Evolutionary conservation across 192 early-diverging fungal species (phyloP).

Genomic region (Coemansia sp.): DNA sequence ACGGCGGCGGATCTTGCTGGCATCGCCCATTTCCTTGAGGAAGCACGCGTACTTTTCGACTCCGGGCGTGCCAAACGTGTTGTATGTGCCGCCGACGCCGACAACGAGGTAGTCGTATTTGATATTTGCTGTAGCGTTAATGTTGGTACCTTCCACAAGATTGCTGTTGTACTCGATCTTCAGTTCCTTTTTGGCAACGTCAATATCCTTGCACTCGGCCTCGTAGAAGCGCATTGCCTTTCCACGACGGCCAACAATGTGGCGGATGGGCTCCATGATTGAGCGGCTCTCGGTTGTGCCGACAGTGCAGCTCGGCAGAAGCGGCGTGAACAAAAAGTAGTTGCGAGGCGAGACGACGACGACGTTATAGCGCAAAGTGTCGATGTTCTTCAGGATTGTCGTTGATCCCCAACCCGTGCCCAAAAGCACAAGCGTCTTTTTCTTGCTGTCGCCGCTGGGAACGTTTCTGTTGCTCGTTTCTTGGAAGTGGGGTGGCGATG

Average conservation of each 20-base stretch:
- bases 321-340: slow-evolving; percentile 85
- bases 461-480: not conserved
- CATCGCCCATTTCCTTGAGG: slow-evolving; percentile 83
- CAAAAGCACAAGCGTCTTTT: slow-evolving; percentile 46
- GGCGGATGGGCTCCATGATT: slow-evolving; percentile 80
- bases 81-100: slow-evolving; percentile 73
- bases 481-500: not conserved
- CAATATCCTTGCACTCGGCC: slow-evolving; percentile 85
- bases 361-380: slow-evolving; percentile 67
- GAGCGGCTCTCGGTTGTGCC: slow-evolving; percentile 86
- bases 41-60: slow-evolving; percentile 83
- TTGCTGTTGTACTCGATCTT: slow-evolving; percentile 67
- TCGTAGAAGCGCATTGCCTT: slow-evolving; percentile 76
- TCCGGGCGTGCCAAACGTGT: slow-evolving; percentile 83
- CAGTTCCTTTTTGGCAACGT: slow-evolving; percentile 73
- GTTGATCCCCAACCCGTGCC: slow-evolving; percentile 64
- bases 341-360: slow-evolving; percentile 80
- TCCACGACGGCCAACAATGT: slow-evolving; percentile 76
- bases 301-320: slow-evolving; percentile 81
- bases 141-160: slow-evolving; percentile 55
- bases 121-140: slow-evolving; percentile 34
- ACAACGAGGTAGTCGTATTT: slow-evolving; percentile 83
- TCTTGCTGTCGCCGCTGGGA: slow-evolving; percentile 15
- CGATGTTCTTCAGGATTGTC: slow-evolving; percentile 67
- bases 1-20: slow-evolving; percentile 73